Evolutionary conservation across 2,329 filamentous ascomycete genomes (phyloP), one percentile per base, ranked within the genome.

Genomic region (Talaromyces sp.): DNA sequence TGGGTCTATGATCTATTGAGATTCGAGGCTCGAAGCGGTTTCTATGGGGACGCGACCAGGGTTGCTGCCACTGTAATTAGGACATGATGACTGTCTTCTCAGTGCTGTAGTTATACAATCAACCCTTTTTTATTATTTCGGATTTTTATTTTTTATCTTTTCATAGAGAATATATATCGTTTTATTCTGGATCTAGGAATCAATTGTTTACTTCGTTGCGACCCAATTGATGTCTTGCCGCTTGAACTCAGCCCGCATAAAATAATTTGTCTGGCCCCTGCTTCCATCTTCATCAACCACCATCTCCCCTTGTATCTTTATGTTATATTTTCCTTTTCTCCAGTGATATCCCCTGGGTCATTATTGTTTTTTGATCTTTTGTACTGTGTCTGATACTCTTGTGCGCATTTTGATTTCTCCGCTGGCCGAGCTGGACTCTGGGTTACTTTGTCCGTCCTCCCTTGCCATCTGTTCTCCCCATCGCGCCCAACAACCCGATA

Each of bases 231-330:
- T 3, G 22, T 46, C 25, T 13, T 45, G 25, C 43, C 43, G 15
- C 5, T 45, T 31, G 43, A 9, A 46, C 22, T 40, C 56, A 46
- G 22, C 33, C 56, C 37, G 41, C 57, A 58, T 50, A 35, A 50
- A 58, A 54, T 58, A 48, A 48, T 48, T 48, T 54, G 31, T 41
- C 41, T 51, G 51, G 43, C 57, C 57, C 57, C 57, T 58, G 51
- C 57, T 55, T 54, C 45, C 56, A 48, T 25, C 43, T 15, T 33
- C 37, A 37, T 35, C 43, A 36, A 40, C 35, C 41, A 31, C 17
- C 19, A n/a, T 40, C 36, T 48, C 25, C 19, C 36, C 35, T 51
- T 53, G 46, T 52, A 41, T 57, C 22, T 33, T 37, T 52, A 41
- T 51, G 4, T 15, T 25, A 31, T 37, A 28, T 57, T 19, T 35